A percentile compares a stretch with the other conserved stretches of the same genome.
These are phyloP conservation scores for Trichoderma harzianum DNA, from an alignment of 2,329 filamentous ascomycete genomes.

Conservation along the genomic window DNA sequence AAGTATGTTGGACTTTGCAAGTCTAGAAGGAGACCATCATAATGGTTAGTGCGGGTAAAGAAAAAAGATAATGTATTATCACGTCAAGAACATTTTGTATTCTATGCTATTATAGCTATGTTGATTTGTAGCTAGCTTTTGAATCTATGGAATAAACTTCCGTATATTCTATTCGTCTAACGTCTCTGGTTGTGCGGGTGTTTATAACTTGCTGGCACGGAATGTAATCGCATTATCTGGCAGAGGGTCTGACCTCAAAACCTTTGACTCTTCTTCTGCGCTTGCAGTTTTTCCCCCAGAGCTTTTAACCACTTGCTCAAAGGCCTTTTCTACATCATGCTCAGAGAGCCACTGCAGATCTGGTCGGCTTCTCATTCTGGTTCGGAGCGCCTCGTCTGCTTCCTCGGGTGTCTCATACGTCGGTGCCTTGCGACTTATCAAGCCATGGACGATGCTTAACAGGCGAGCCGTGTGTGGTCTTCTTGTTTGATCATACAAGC, in stretches of 20 bases:
- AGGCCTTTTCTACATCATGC: conserved; percentile 19
- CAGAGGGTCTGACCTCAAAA: neutral
- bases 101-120: neutral
- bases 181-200: neutral
- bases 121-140: neutral
- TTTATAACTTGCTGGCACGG: neutral
- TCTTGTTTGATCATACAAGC: conserved; percentile 19
- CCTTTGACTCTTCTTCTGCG: too few species aligned
- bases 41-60: neutral
- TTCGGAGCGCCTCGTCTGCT: conserved; percentile 13
- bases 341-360: conserved; percentile 21
- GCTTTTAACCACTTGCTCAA: neutral
- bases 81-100: neutral
- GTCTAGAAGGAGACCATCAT: neutral
- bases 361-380: conserved; percentile 16
- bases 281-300: neutral
- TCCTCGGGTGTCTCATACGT: conserved; percentile 2
- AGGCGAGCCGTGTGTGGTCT: conserved; percentile 18
- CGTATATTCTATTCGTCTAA: neutral
- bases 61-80: neutral
- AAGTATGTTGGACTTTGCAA: neutral
- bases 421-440: neutral
- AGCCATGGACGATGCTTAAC: conserved; percentile 13
- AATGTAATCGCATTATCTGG: neutral
- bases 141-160: neutral